phyloP scores from a whole-genome alignment of 441 rosid genomes.

The Mallotus repandus region DNA sequence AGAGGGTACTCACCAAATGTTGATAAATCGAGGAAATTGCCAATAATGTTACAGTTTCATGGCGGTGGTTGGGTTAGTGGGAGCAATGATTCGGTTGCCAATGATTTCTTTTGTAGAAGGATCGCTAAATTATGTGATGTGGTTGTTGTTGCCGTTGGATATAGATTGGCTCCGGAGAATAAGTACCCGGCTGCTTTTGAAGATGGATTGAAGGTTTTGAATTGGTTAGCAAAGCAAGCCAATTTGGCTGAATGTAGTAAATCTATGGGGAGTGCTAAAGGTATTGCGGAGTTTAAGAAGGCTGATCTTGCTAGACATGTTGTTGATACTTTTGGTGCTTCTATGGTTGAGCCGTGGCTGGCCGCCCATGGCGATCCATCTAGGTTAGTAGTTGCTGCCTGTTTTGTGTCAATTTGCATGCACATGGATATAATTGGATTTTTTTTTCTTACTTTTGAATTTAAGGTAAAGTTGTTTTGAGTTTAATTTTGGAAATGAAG shows the following conservation, averaged over 20 bases:
- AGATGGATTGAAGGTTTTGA: conserved; percentile 76
- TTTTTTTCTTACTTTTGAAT: not conserved
- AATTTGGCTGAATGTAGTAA: conserved; percentile 86
- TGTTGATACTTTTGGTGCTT: conserved; percentile 80
- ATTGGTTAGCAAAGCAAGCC: conserved; percentile 92
- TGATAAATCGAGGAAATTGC: conserved; percentile 49
- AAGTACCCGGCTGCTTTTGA: conserved; percentile 84
- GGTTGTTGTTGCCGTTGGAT: conserved; percentile 84
- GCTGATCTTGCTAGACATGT: conserved; percentile 59
- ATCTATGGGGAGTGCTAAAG: conserved; percentile 55
- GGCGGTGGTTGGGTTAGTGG: conserved; percentile 98
- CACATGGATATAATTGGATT: not conserved
- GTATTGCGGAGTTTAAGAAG: conserved; percentile 61
- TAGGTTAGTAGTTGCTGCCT: conserved; percentile 44
- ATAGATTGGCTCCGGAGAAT: conserved; percentile 91
- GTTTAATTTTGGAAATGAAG: not conserved
- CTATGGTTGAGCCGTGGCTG: conserved; percentile 98
- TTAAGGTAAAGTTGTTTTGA: not conserved
- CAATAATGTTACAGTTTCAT: conserved; percentile 85
- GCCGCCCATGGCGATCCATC: conserved; percentile 95
- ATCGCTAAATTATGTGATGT: conserved; percentile 77
- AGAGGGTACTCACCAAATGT: conserved; percentile 63
- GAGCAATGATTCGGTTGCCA: conserved; percentile 81
- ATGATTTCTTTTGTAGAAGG: conserved; percentile 78
- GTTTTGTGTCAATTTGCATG: not conserved